Evolutionary conservation across 306 rosid species (phyloP).

Genomic region (Begonia loranthoides): DNA sequence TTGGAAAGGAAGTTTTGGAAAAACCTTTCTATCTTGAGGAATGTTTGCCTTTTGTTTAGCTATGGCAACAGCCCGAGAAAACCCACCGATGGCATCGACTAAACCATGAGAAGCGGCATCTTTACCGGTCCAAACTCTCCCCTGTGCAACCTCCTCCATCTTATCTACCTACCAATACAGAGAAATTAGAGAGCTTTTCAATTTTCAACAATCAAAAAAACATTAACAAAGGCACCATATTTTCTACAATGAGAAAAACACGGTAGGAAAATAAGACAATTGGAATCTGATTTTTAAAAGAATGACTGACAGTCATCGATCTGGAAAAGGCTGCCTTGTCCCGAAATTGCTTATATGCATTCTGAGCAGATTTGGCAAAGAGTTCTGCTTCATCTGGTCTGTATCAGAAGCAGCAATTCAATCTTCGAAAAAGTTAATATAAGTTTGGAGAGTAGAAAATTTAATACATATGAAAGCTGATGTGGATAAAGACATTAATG

Average conservation of each 20-base stretch:
- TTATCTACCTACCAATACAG: slow-evolving; percentile 49
- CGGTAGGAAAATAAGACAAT: background rate
- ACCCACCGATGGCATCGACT: slow-evolving; percentile 86
- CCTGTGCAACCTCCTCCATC: slow-evolving; percentile 95
- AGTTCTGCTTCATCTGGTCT: slow-evolving; percentile 90
- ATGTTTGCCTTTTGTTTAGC: slow-evolving; percentile 88
- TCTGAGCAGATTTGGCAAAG: slow-evolving; percentile 64
- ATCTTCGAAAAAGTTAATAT: too few relatives aligned
- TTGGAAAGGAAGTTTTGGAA: background rate
- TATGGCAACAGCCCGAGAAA: slow-evolving; percentile 81
- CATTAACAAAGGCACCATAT: too few relatives aligned
- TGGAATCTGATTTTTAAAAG: background rate
- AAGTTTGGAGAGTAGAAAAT: too few relatives aligned
- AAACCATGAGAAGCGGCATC: slow-evolving; percentile 75
- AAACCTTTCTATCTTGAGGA: slow-evolving; percentile 69
- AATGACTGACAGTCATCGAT: slow-evolving; percentile 60
- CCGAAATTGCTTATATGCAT: slow-evolving; percentile 66
- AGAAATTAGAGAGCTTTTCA: slow-evolving; percentile 2
- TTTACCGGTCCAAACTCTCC: slow-evolving; percentile 85
- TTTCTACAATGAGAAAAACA: background rate
- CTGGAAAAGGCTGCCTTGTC: slow-evolving; percentile 87
- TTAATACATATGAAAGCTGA: too few relatives aligned
- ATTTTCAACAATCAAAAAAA: background rate
- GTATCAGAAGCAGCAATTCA: slow-evolving; percentile 8
- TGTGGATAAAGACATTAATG: too few relatives aligned